phyloP scores from a whole-genome alignment of 352 stramenopile species.

The Salisapilia sapeloensis region DNA sequence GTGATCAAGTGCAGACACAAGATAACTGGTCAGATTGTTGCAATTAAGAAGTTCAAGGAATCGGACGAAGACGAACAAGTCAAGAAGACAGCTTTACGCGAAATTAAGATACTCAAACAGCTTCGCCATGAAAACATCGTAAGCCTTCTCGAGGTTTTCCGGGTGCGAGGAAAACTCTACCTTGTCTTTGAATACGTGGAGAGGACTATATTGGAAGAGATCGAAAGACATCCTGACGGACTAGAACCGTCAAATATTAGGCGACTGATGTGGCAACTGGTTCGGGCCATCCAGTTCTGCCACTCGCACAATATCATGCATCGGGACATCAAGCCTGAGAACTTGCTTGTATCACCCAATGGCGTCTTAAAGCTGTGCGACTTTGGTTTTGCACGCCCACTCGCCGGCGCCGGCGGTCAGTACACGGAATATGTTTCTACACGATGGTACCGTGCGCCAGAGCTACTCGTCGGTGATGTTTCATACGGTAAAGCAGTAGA shows the following conservation, averaged over 20 bases:
- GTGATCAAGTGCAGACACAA: slow-evolving; percentile 80
- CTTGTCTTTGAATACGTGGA: slow-evolving; percentile 82
- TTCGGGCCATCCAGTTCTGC: slow-evolving; percentile 84
- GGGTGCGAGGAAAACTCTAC: slow-evolving; percentile 69
- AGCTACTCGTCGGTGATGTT: slow-evolving; percentile 80
- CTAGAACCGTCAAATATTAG: slow-evolving; percentile 47
- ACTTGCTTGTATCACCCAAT: slow-evolving; percentile 86
- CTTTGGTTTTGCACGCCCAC: slow-evolving; percentile 68
- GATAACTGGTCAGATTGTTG: slow-evolving; percentile 65
- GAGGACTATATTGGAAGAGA: slow-evolving; percentile 80
- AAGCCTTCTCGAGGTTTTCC: slow-evolving; percentile 72
- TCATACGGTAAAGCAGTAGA: slow-evolving; percentile 94
- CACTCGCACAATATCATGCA: slow-evolving; percentile 93
- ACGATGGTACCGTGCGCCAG: slow-evolving; percentile 89
- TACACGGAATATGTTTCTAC: slow-evolving; percentile 87
- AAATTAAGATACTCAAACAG: slow-evolving; percentile 78
- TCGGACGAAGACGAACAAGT: slow-evolving; percentile 82
- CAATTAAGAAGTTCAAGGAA: slow-evolving; percentile 88
- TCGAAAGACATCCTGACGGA: slow-evolving; percentile 75
- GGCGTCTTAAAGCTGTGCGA: slow-evolving; percentile 91
- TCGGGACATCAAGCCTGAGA: slow-evolving; percentile 90
- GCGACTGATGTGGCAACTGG: slow-evolving; percentile 72
- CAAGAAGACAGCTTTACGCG: slow-evolving; percentile 70
- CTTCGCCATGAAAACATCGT: slow-evolving; percentile 82
- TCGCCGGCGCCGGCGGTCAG: slow-evolving; percentile 44